Conservation (phyloP, 768 basidiomycete genomes). For the Tylopilus sp. region DNA sequence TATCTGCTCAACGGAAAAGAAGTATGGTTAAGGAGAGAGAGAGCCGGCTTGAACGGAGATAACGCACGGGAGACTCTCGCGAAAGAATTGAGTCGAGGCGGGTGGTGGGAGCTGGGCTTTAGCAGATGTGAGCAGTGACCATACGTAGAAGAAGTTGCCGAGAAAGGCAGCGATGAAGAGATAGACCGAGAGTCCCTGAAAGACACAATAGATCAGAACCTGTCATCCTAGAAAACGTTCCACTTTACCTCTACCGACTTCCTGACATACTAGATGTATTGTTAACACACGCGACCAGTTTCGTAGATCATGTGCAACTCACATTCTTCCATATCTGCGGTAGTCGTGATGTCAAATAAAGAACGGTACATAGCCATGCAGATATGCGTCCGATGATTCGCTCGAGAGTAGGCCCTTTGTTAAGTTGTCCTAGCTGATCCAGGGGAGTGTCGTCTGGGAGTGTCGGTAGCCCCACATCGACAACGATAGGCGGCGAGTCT, state of each 20-base stretch:
- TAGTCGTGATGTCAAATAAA: constrained; percentile 90
- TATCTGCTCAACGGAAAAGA: constrained; percentile 46
- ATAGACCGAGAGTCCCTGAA: constrained; percentile 86
- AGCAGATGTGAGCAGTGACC: constrained; percentile 83
- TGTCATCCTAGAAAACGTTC: constrained; percentile 1
- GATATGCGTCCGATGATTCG: constrained; percentile 84
- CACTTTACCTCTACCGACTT: constrained; percentile 79
- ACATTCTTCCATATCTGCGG: constrained; percentile 99
- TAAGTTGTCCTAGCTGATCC: constrained; percentile 12
- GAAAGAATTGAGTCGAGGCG: constrained; percentile 61
- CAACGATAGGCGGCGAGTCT: not conserved
- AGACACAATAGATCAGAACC: constrained; percentile 3
- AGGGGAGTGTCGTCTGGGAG: constrained; percentile 2
- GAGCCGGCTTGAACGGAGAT: not conserved
- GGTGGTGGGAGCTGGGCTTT: constrained; percentile 53
- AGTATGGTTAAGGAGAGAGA: not conserved
- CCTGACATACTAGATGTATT: constrained; percentile 59
- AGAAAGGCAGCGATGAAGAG: constrained; percentile 92
- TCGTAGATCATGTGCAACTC: constrained; percentile 33
- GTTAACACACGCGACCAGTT: not conserved
- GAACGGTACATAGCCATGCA: constrained; percentile 90
- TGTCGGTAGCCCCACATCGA: constrained; percentile 20
- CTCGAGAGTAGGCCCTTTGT: constrained; percentile 37
- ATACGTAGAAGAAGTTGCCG: constrained; percentile 91
- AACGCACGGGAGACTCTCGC: constrained; percentile 82